Conservation (phyloP, 805 yeast species). For the Kazachstania viticola region DNA sequence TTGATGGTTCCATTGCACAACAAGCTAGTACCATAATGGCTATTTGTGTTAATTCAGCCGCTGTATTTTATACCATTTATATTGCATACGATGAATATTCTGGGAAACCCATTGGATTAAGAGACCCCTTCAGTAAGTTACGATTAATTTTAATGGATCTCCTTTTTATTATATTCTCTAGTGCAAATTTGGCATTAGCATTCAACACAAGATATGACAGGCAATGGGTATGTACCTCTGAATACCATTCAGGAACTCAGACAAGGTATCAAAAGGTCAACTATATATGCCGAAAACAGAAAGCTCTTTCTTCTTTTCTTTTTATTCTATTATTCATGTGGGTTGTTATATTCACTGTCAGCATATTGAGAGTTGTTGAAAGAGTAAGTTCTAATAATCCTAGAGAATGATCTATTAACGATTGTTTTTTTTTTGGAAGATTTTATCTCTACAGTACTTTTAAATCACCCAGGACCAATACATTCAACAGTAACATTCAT, state of each 20-base stretch:
- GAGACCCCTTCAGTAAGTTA: conserved; percentile 77
- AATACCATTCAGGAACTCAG: conserved; percentile 2
- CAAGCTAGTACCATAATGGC: conserved; percentile 93
- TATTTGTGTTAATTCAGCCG: conserved; percentile 68
- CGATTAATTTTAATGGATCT: conserved; percentile 72
- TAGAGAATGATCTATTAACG: too few relatives aligned
- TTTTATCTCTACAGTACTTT: too few relatives aligned
- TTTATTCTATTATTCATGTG: conserved; percentile 67
- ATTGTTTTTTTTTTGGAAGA: too few relatives aligned
- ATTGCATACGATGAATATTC: conserved; percentile 85
- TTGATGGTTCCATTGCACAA: conserved; percentile 36
- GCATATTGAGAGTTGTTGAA: conserved; percentile 73
- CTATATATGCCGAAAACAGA: conserved; percentile 65
- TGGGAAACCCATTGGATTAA: conserved; percentile 83
- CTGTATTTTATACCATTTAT: conserved; percentile 64
- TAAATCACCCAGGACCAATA: too few relatives aligned
- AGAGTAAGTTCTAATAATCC: conserved; percentile 38
- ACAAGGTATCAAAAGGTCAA: conserved; percentile 26
- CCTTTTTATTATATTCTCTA: conserved; percentile 74
- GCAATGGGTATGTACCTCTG: conserved; percentile 61
- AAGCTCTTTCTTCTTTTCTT: conserved; percentile 66
- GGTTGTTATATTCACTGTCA: conserved; percentile 76
- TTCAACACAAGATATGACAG: conserved; percentile 73
- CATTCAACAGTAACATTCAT: too few relatives aligned
- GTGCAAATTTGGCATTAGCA: conserved; percentile 79